phyloP scores from a whole-genome alignment of 2,329 filamentous ascomycete species.

The Exophiala bonariae region DNA sequence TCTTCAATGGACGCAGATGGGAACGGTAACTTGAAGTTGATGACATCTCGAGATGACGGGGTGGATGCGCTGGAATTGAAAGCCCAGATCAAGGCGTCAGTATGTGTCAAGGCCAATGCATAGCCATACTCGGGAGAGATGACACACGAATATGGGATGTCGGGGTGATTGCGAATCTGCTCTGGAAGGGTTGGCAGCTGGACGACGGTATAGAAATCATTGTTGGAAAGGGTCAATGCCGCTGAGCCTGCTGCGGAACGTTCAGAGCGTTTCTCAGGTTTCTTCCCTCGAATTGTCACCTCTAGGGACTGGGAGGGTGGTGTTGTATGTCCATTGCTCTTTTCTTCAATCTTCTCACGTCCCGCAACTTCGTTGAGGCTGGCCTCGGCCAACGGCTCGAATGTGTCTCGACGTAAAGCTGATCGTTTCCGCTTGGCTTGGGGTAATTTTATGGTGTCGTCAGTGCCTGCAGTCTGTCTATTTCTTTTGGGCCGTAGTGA shows the following conservation, averaged over 20 bases:
- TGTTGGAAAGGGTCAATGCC: slow-evolving; percentile 60
- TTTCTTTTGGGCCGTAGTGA: slow-evolving; percentile 31
- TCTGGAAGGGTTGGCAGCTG: slow-evolving; percentile 82
- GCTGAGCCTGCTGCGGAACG: slow-evolving; percentile 30
- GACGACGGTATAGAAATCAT: slow-evolving; percentile 79
- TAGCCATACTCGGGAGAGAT: slow-evolving; percentile 67
- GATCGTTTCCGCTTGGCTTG: slow-evolving; percentile 49
- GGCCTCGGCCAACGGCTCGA: slow-evolving; percentile 29
- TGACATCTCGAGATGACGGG: slow-evolving; percentile 68
- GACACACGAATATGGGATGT: slow-evolving; percentile 59
- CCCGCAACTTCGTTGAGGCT: slow-evolving; percentile 28
- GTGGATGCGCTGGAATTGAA: slow-evolving; percentile 65
- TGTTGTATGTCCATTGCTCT: slow-evolving; percentile 24
- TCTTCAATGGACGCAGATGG: slow-evolving; percentile 66
- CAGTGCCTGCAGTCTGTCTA: slow-evolving; percentile 35
- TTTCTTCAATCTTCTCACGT: slow-evolving; percentile 23
- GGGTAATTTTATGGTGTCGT: slow-evolving; percentile 46
- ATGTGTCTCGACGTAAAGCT: slow-evolving; percentile 38
- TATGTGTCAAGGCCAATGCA: slow-evolving; percentile 76
- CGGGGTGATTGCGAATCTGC: slow-evolving; percentile 65
- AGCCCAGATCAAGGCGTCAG: slow-evolving; percentile 86
- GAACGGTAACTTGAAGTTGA: slow-evolving; percentile 77
- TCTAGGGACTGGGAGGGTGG: slow-evolving; percentile 31
- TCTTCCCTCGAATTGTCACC: slow-evolving; percentile 41
- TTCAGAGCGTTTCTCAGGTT: slow-evolving; percentile 34